A percentile compares a stretch with the other conserved stretches of the same genome.
Conservation (phyloP, 2,329 filamentous ascomycete genomes). For the Diaporthe velutina region DNA sequence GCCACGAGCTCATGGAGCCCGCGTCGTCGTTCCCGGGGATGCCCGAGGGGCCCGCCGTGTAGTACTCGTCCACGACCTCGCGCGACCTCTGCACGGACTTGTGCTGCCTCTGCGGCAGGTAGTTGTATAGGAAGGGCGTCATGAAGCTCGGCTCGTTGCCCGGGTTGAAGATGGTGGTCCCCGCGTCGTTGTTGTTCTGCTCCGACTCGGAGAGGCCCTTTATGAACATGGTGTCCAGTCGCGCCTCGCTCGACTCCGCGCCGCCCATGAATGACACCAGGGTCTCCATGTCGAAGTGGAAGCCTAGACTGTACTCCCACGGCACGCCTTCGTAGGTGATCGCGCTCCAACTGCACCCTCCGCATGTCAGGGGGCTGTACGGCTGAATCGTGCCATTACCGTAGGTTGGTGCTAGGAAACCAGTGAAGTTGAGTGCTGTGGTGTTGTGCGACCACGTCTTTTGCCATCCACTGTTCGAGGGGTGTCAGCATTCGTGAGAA, state of each 20-base stretch:
- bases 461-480: slow-evolving; percentile 67
- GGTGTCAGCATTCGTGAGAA: background rate
- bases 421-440: slow-evolving; percentile 69
- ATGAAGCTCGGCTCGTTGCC: slow-evolving; percentile 78
- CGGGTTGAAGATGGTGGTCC: slow-evolving; percentile 72
- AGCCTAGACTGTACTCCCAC: slow-evolving; percentile 76
- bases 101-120: slow-evolving; percentile 69
- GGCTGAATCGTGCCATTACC: slow-evolving; percentile 55
- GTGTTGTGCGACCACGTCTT: slow-evolving; percentile 76
- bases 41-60: slow-evolving; percentile 65
- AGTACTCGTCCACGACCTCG: slow-evolving; percentile 69
- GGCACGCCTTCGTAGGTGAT: slow-evolving; percentile 70
- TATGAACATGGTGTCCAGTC: slow-evolving; percentile 72
- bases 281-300: slow-evolving; percentile 72
- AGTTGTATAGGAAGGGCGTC: slow-evolving; percentile 78
- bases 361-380: slow-evolving; percentile 71
- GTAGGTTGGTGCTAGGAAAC: slow-evolving; percentile 74
- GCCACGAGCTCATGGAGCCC: slow-evolving; percentile 79
- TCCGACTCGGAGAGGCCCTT: slow-evolving; percentile 57
- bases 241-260: slow-evolving; percentile 62
- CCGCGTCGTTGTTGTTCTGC: slow-evolving; percentile 50
- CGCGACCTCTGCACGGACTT: slow-evolving; percentile 71
- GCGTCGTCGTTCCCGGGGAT: slow-evolving; percentile 79
- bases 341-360: slow-evolving; percentile 75
- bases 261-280: slow-evolving; percentile 69